Evolutionary conservation across 2,329 filamentous ascomycete species (phyloP), one percentile per base, ranked within the genome.

Genomic region (Ilyonectria sp.): DNA sequence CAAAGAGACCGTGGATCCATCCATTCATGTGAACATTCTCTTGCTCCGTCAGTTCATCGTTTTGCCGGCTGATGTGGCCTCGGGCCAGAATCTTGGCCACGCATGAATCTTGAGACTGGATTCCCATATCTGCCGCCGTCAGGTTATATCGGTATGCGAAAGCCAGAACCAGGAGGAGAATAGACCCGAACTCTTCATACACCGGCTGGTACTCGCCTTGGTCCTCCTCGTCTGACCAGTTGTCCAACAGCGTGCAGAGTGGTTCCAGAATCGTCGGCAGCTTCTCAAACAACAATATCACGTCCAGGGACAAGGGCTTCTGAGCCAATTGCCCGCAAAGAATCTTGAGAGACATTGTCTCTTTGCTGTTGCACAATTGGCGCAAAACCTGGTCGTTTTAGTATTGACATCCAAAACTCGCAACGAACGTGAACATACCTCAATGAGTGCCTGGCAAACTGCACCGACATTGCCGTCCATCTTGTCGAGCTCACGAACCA

Each of bases 391-490:
- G 23, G 4, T 26, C 26, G 13, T n/a, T 55, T 71, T 57, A 65
- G 69, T 37, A 67, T 31, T 19, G 29, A 9, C 5, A 15, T 7
- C 26, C 11, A 9, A 2, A 10, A 33, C 19, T 40, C 43, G 5
- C 11, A 9, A 6, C 10, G 15, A 7, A 3, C 15, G 11, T 13
- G 9, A 40, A 62, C 85, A 73, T 78, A 92, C 91, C 83, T 94
- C 92, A 44, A 91, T 89, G 50, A 95, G 84, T 3, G 94, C 95
- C 67, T 92, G 90, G 57, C 92, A 93, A 19, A 97, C 93, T 2
- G 94, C 94, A 2, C 93, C 94, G 2, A 94, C 94, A 79, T 98
- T 98, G 1, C 95, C 95, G 75, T 97, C 94, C 87, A 96, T 94
- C 57, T 92, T 92, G 63, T 97, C 94, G 26, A 99, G 85, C 74